A percentile compares a stretch with the other conserved stretches of the same genome.
These are phyloP conservation scores for Cairneyella variabilis DNA, from an alignment of 495 filamentous ascomycete genomes.

Conservation along the genomic window DNA sequence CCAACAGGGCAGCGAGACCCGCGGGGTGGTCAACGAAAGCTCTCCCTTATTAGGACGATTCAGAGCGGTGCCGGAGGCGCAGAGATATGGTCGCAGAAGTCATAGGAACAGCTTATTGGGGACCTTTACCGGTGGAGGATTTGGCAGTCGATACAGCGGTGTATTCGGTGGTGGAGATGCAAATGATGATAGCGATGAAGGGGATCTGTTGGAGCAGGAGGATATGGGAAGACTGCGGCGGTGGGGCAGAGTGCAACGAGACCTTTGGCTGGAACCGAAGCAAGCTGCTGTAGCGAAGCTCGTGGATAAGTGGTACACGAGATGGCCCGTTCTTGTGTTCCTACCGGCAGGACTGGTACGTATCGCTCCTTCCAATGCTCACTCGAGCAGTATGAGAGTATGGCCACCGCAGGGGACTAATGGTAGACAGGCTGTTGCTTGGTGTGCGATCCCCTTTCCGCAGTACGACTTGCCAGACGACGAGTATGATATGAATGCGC, in stretches of 20 bases:
- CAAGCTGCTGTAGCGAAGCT: conserved; percentile 45
- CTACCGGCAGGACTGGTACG: conserved; percentile 55
- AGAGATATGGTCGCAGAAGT: conserved; percentile 8
- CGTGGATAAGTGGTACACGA: conserved; percentile 54
- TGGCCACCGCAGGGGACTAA: neutral
- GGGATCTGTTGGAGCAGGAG: conserved; percentile 22
- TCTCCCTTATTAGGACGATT: conserved; percentile 57
- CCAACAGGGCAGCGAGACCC: conserved; percentile 53
- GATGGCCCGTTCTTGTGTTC: conserved; percentile 51
- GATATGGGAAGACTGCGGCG: conserved; percentile 20
- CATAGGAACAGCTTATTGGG: conserved; percentile 20
- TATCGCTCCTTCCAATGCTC: conserved; percentile 16
- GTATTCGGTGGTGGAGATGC: conserved; percentile 22
- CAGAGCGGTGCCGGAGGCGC: conserved; percentile 47
- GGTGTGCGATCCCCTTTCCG: conserved; percentile 61
- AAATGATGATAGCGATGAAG: conserved; percentile 34
- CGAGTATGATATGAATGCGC: conserved; percentile 19
- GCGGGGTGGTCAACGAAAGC: conserved; percentile 33
- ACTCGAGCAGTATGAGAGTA: neutral
- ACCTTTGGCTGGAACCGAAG: conserved; percentile 54
- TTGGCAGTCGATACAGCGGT: conserved; percentile 21
- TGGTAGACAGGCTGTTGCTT: conserved; percentile 46
- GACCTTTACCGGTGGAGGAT: conserved; percentile 22
- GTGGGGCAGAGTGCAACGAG: conserved; percentile 31
- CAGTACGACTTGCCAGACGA: conserved; percentile 46